These are phyloP conservation scores for Termitomyces sp. DNA, from an alignment of 1,284 basidiomycete genomes.

Conservation along the genomic window DNA sequence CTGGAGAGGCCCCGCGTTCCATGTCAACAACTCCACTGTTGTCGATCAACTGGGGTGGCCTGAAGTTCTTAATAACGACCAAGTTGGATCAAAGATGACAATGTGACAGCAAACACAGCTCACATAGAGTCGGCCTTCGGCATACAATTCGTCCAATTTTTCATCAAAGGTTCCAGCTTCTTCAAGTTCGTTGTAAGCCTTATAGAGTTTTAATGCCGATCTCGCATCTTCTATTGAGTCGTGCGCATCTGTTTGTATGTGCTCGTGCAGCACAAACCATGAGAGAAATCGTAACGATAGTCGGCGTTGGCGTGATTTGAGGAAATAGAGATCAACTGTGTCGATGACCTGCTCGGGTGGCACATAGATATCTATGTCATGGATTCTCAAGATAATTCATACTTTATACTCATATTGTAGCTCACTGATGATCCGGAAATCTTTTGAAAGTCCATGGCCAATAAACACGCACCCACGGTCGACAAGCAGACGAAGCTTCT, in stretches of 20 bases:
- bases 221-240: slow-evolving; percentile 97
- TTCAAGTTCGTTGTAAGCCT: slow-evolving; percentile 78
- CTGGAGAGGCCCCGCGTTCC: slow-evolving; percentile 5
- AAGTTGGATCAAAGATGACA: not conserved
- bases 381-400: slow-evolving; percentile 4
- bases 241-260: slow-evolving; percentile 91
- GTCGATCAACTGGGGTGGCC: slow-evolving; percentile 38
- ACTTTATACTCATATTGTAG: slow-evolving; percentile 10
- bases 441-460: slow-evolving; percentile 98
- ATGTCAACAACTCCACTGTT: not conserved
- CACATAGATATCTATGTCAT: slow-evolving; percentile 80
- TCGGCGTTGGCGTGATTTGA: slow-evolving; percentile 77
- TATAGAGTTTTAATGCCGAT: slow-evolving; percentile 84
- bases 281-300: slow-evolving; percentile 92
- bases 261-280: slow-evolving; percentile 87
- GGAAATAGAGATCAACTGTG: slow-evolving; percentile 93
- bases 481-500: slow-evolving; percentile 92
- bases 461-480: slow-evolving; percentile 97
- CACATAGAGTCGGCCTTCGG: slow-evolving; percentile 67
- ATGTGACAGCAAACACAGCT: slow-evolving; percentile 22
- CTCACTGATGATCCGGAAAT: slow-evolving; percentile 97
- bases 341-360: slow-evolving; percentile 95
- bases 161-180: slow-evolving; percentile 78
- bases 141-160: slow-evolving; percentile 81
- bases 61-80: slow-evolving; percentile 46